A percentile compares a stretch with the other conserved stretches of the same genome.
These are phyloP conservation scores for Bidens hawaiensis DNA, from an alignment of 140 eudicot genomes.

Conservation along the genomic window DNA sequence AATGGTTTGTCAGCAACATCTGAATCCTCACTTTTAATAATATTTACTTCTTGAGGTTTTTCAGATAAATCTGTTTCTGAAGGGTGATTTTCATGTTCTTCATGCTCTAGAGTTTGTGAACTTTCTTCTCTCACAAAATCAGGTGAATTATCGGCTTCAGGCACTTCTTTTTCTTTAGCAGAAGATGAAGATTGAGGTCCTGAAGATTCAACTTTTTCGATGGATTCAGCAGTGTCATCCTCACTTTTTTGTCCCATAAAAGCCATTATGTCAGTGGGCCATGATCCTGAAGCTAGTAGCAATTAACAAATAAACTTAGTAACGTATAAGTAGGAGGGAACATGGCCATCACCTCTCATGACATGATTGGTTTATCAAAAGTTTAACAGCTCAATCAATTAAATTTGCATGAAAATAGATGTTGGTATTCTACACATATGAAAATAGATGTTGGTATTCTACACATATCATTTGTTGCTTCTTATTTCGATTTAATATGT, in stretches of 20 bases:
- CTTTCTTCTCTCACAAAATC: conserved; percentile 33
- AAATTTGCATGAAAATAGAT: no score
- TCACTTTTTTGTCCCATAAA: conserved; percentile 63
- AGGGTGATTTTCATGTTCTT: conserved; percentile 27
- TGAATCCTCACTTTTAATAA: conserved; percentile 10
- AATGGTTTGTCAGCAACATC: conserved; percentile 19
- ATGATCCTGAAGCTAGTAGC: conserved; percentile 54
- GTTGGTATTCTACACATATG: not conserved
- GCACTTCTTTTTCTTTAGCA: conserved; percentile 35
- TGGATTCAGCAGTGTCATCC: conserved; percentile 25
- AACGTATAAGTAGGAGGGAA: not conserved
- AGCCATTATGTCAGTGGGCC: conserved; percentile 53
- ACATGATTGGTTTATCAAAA: conserved; percentile 6
- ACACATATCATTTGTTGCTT: not conserved
- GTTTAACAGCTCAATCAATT: not conserved
- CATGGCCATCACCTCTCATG: conserved; percentile 4
- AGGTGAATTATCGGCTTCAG: conserved; percentile 24
- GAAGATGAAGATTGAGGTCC: conserved; percentile 28
- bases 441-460: not conserved
- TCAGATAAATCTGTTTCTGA: conserved; percentile 16
- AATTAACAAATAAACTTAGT: conserved; percentile 13
- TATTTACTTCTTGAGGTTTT: conserved; percentile 9
- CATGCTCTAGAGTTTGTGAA: conserved; percentile 30
- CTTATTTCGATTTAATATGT: not conserved
- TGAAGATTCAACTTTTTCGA: conserved; percentile 32